phyloP scores from a whole-genome alignment of 2,329 filamentous ascomycete genomes.

The Truncatella angustata region DNA sequence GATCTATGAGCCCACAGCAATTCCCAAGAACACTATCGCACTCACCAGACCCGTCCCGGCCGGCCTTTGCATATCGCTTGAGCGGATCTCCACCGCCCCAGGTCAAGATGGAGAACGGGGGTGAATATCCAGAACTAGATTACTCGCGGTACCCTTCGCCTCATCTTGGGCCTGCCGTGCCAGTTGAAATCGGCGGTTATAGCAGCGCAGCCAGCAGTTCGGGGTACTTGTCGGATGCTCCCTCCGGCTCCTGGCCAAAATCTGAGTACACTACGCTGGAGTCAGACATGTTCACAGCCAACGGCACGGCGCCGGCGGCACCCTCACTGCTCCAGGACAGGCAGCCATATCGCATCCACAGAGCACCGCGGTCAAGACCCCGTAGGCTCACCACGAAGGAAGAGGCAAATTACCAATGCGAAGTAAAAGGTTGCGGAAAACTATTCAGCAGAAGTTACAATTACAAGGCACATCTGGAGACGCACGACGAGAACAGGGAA shows the following conservation, averaged over 20 bases:
- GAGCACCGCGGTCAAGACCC: slow-evolving; percentile 26
- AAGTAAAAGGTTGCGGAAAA: slow-evolving; percentile 68
- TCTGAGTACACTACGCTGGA: slow-evolving; percentile 35
- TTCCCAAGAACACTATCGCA: slow-evolving; percentile 28
- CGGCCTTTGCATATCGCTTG: slow-evolving; percentile 30
- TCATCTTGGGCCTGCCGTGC: slow-evolving; percentile 34
- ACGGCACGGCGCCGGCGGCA: slow-evolving; percentile 18
- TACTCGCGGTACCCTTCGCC: slow-evolving; percentile 40
- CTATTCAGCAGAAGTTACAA: slow-evolving; percentile 84
- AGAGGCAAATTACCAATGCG: slow-evolving; percentile 71
- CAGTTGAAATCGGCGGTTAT: slow-evolving; percentile 24
- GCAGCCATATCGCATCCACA: slow-evolving; percentile 11
- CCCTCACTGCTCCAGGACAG: slow-evolving; percentile 23
- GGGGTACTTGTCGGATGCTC: slow-evolving; percentile 37
- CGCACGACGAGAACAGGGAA: slow-evolving; percentile 71
- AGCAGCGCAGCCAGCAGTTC: slow-evolving; percentile 27
- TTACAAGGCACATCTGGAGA: slow-evolving; percentile 82
- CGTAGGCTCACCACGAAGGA: slow-evolving; percentile 62
- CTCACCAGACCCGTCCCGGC: slow-evolving; percentile 29
- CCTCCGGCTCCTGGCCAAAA: slow-evolving; percentile 36
- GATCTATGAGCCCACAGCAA: slow-evolving; percentile 24
- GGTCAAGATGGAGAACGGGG: slow-evolving; percentile 37
- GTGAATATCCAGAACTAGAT: slow-evolving; percentile 35
- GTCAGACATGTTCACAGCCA: slow-evolving; percentile 31
- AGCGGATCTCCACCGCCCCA: slow-evolving; percentile 31